These are phyloP conservation scores for Rhizopus stolonifer DNA, from an alignment of 371 early-diverging fungal species.

Conservation along the genomic window DNA sequence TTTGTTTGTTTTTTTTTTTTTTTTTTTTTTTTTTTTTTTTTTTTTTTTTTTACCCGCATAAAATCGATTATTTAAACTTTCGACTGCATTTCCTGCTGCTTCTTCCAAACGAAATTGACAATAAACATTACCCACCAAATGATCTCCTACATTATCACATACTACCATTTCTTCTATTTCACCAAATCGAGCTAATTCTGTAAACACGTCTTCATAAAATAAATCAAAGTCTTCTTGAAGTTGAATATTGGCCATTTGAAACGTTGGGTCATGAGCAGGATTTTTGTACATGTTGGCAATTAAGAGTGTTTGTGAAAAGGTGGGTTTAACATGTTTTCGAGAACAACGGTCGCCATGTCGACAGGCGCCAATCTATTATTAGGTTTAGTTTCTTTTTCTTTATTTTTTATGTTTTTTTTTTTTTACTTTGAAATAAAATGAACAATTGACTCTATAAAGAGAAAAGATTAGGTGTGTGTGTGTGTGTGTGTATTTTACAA, in stretches of 20 bases:
- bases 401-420: neutral
- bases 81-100: conserved; percentile 90
- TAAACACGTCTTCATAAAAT: conserved; percentile 96
- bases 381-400: neutral
- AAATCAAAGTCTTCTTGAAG: conserved; percentile 93
- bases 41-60: conserved; percentile 72
- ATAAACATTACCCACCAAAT: conserved; percentile 98
- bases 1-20: no score
- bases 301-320: conserved; percentile 91
- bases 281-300: conserved; percentile 94
- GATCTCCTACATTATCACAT: conserved; percentile 98
- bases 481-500: neutral
- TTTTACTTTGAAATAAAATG: conserved; percentile 92
- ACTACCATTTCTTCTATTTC: conserved; percentile 95
- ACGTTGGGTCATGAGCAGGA: conserved; percentile 82
- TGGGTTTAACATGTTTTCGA: conserved; percentile 97
- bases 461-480: no score
- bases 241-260: conserved; percentile 68
- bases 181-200: conserved; percentile 94
- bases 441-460: conserved; percentile 86
- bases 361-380: conserved; percentile 89
- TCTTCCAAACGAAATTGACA: conserved; percentile 88
- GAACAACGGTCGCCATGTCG: conserved; percentile 97
- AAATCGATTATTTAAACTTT: conserved; percentile 89
- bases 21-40: no score